phyloP scores from a whole-genome alignment of 352 stramenopile genomes.

The Globisporangium alternatum region DNA sequence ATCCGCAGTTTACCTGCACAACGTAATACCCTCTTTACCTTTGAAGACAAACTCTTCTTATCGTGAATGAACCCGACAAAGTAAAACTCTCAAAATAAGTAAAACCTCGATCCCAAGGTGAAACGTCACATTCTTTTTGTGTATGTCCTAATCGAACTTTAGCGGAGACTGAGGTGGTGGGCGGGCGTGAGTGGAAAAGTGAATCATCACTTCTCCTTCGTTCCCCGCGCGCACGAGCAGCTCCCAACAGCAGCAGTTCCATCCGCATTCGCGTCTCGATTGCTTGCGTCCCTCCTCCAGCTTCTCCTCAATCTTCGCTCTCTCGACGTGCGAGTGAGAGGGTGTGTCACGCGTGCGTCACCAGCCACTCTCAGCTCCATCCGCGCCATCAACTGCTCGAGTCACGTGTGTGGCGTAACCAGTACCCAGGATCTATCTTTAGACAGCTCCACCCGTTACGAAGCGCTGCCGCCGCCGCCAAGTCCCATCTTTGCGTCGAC shows the following conservation, averaged over 20 bases:
- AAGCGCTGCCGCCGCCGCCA: neutral
- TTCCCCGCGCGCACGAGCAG: conserved; percentile 1
- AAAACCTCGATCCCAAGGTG: neutral
- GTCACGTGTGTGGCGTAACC: neutral
- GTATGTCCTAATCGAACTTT: conserved; percentile 4
- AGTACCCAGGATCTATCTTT: neutral
- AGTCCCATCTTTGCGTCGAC: neutral
- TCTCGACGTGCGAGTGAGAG: neutral
- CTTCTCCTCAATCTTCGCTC: neutral
- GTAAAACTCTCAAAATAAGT: neutral
- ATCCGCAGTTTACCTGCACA: neutral
- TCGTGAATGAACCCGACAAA: neutral
- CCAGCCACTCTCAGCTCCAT: neutral
- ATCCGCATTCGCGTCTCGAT: neutral
- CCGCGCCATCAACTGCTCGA: neutral
- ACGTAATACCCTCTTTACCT: neutral
- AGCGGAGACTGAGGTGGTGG: conserved; percentile 2
- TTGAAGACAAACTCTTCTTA: neutral
- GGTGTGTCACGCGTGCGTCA: neutral
- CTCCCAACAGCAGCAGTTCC: neutral
- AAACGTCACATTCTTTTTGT: neutral
- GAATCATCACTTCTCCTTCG: neutral
- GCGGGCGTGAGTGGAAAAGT: neutral
- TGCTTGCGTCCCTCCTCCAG: neutral
- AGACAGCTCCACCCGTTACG: neutral